Percentiles rank a stretch among this genome's conserved stretches.
phyloP scores from a whole-genome alignment of 1,284 basidiomycete species.

The Ustilago shanxiensis region DNA sequence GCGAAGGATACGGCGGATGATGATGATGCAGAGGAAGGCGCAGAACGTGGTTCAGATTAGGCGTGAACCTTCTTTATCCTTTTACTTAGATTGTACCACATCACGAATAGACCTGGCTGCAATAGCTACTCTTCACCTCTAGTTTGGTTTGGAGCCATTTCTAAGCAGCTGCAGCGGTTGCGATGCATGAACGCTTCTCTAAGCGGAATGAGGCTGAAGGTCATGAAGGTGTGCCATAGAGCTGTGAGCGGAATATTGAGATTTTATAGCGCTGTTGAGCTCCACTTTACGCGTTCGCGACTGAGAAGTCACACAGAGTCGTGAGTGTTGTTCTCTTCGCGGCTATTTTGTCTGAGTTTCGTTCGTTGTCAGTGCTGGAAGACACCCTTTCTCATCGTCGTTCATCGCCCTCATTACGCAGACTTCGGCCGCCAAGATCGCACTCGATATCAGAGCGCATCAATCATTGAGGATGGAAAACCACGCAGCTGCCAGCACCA shows the following conservation, averaged over 20 bases:
- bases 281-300: slow-evolving; percentile 35
- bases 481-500: slow-evolving; percentile 24
- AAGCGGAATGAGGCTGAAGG: background rate
- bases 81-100: too few species aligned
- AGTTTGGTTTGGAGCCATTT: too few species aligned
- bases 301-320: too few species aligned
- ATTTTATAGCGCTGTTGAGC: too few species aligned
- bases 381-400: background rate
- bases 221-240: background rate
- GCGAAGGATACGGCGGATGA: slow-evolving; percentile 35
- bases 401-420: background rate
- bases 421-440: background rate
- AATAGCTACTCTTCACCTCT: too few species aligned
- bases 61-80: too few species aligned
- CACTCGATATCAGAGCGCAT: too few species aligned
- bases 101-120: too few species aligned
- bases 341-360: slow-evolving; percentile 3
- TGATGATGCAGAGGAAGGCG: slow-evolving; percentile 4
- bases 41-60: background rate
- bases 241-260: background rate
- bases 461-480: slow-evolving; percentile 11
- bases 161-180: background rate
- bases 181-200: background rate
- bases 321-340: background rate
- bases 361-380: background rate